Conservation (phyloP, 208 protist species). For the Trichomonas tenax region DNA sequence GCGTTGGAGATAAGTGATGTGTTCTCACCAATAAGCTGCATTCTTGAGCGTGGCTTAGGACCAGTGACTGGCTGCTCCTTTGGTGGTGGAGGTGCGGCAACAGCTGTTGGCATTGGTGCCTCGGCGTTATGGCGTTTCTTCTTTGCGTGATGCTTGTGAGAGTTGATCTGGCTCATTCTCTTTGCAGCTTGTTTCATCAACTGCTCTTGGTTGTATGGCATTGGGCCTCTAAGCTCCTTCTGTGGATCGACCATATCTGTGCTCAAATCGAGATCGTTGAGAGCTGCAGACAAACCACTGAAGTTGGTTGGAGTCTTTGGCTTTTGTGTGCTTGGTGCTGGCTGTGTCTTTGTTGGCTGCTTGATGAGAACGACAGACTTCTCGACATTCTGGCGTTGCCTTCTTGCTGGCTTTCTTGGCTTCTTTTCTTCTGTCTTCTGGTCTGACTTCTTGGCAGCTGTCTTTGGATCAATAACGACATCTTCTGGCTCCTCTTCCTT, state of each 20-base stretch:
- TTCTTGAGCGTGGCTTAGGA: not conserved
- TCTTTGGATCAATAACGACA: not conserved
- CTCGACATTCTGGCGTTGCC: not conserved
- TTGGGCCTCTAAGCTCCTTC: not conserved
- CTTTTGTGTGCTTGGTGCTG: not conserved
- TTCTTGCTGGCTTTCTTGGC: not conserved
- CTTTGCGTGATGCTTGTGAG: no score
- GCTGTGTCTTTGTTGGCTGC: not conserved
- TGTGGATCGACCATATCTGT: not conserved
- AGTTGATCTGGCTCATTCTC: no score
- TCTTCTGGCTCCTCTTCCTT: not conserved
- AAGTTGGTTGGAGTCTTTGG: not conserved
- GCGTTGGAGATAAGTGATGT: not conserved
- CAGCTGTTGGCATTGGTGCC: not conserved
- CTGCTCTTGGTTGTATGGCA: not conserved
- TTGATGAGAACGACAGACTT: not conserved
- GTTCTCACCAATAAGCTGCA: not conserved
- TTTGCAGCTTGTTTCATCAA: not conserved
- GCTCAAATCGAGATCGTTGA: not conserved
- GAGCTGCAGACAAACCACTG: not conserved
- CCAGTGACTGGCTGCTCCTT: not conserved
- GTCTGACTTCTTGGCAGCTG: not conserved
- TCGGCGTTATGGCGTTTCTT: not conserved
- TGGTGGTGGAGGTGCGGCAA: not conserved
- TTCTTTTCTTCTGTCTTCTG: not conserved